These are phyloP conservation scores for Mycena leptocephala DNA, from an alignment of 768 basidiomycete species.

Conservation along the genomic window DNA sequence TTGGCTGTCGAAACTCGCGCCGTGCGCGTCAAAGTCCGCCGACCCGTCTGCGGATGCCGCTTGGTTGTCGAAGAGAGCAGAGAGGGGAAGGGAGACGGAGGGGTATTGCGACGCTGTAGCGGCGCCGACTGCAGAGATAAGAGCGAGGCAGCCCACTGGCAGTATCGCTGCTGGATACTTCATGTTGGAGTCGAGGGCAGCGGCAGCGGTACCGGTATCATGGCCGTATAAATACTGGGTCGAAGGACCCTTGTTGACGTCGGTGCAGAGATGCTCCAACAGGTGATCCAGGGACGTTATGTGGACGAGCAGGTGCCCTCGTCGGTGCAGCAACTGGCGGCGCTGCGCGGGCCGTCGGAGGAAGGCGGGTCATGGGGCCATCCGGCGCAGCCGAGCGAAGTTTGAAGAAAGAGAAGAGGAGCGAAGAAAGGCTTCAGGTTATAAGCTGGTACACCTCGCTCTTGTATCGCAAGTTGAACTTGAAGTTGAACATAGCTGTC, in stretches of 20 bases:
- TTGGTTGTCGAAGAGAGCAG: constrained; percentile 24
- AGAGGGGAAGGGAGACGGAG: not conserved
- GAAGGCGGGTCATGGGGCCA: not conserved
- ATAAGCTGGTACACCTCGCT: no score
- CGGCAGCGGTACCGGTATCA: not conserved
- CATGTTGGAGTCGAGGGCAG: not conserved
- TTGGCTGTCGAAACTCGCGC: constrained; percentile 31
- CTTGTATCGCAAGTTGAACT: not conserved
- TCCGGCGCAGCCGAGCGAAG: not conserved
- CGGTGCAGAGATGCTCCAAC: not conserved
- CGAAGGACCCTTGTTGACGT: not conserved
- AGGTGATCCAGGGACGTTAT: constrained; percentile 1
- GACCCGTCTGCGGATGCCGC: constrained; percentile 25
- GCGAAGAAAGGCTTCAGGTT: not conserved
- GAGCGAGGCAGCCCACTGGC: not conserved
- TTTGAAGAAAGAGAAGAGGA: not conserved
- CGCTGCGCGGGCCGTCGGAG: not conserved
- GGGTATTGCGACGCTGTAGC: not conserved
- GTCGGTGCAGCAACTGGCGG: not conserved
- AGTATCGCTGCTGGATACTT: not conserved
- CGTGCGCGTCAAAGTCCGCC: constrained; percentile 22
- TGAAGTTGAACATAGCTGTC: not conserved
- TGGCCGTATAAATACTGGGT: not conserved
- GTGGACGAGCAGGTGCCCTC: not conserved
- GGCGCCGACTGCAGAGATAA: not conserved